Base-by-base conservation (phyloP, 148 eudicot genomes). In the Rhododendron mucronatum region DNA sequence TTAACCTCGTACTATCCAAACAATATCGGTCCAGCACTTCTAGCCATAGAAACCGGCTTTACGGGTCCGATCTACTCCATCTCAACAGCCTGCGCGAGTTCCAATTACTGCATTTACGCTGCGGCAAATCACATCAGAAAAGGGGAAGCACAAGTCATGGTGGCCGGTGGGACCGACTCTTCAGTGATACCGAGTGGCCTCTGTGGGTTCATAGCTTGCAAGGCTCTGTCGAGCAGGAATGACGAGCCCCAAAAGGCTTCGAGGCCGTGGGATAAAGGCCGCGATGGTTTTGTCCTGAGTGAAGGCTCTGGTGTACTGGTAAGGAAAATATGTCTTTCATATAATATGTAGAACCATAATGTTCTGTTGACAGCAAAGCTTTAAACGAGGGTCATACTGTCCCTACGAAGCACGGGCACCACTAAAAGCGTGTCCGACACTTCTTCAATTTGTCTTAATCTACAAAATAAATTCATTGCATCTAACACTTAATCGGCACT, bases 281-380 rank as follows among this genome's bases (percentile, higher is more conserved):
- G 89, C 5, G 90, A 87, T 67, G 91, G 91, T 53, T 89, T 89
- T 30, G 87, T 88, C 82, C 47, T 88, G 83, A 74, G 90, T 45
- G 88, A 88, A 86, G 90, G 90, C 78, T 88, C 80, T 21, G 90
- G 88, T 83, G 35, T 88, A 41, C 81, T 88, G 90, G 90, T 88
- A 85, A 85, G 67, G 35, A 8, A 80, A 23, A 50, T 20, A 80
- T 14, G 14, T n/a, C 11, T 71, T 71, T 13, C 30, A 30, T 30
- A 30, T 18, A 45, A 45, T 41, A 21, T 3, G 28, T 15, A 39
- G 14, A 74, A 33, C 23, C 47, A 35, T 8, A 39, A 37, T 35
- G 16, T 21, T 37, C 8, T 37, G n/a, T 35, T 69, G 75, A 69
- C 73, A n/a, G 73, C 73, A 26, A 61, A 67, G 37, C 75, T 26